Conservation (phyloP, 139 green algal genomes). For the Coelastrella sp. region DNA sequence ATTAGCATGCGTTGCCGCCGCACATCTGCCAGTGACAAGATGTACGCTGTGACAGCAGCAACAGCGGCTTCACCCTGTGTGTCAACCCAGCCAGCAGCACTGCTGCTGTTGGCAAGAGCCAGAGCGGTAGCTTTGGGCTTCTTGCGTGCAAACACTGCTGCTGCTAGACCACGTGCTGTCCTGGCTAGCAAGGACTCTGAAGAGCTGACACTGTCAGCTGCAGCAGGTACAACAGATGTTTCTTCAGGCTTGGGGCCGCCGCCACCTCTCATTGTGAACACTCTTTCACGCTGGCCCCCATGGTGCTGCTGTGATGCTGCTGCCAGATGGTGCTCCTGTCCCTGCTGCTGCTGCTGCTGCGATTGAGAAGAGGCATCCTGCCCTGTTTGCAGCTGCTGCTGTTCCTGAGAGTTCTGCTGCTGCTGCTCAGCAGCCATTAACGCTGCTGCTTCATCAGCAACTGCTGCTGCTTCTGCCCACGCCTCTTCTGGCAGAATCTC, state of each 20-base stretch:
- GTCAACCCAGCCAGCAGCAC: not conserved
- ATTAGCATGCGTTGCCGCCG: conserved; percentile 20
- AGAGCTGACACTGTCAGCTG: not conserved
- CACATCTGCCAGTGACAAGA: not conserved
- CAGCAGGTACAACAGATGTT: not conserved
- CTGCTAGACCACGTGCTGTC: conserved; percentile 8
- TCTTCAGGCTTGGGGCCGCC: not conserved
- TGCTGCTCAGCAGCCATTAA: not conserved
- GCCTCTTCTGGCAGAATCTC: not conserved
- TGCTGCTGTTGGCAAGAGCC: not conserved
- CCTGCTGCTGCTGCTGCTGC: not conserved
- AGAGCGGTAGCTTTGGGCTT: not conserved
- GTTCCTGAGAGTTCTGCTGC: not conserved
- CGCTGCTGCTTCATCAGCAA: conserved; percentile 30
- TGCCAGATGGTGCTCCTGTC: conserved; percentile 26
- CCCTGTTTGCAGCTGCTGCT: not conserved
- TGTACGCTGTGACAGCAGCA: conserved; percentile 1
- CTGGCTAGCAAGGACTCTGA: not conserved
- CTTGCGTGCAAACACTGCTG: conserved; percentile 16
- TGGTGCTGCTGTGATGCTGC: conserved; percentile 22
- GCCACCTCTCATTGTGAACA: conserved; percentile 36
- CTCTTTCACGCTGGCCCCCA: conserved; percentile 21
- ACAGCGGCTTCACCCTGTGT: not conserved
- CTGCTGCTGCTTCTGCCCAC: conserved; percentile 23
- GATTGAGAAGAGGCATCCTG: too few relatives aligned